phyloP scores from a whole-genome alignment of 2,329 filamentous ascomycete species.

The Aspergillus japonicus region DNA sequence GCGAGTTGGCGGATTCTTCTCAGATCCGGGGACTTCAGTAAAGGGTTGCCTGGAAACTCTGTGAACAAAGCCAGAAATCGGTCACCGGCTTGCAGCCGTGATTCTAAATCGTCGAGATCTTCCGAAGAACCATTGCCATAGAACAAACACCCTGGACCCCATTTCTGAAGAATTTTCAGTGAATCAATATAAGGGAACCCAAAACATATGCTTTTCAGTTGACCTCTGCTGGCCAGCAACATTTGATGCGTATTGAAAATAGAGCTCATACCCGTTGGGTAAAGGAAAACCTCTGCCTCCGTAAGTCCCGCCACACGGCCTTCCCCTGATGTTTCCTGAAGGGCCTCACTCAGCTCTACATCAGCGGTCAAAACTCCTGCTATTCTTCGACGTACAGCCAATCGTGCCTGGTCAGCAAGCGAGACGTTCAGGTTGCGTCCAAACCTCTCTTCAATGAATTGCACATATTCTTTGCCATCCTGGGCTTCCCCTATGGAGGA shows the following conservation, averaged over 20 bases:
- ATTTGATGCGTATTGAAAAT: slow-evolving; percentile 86
- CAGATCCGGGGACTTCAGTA: slow-evolving; percentile 82
- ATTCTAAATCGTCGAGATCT: slow-evolving; percentile 82
- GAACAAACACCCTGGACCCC: slow-evolving; percentile 83
- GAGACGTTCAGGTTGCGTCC: slow-evolving; percentile 83
- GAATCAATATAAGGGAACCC: slow-evolving; percentile 99
- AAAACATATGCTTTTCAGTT: slow-evolving; percentile 77
- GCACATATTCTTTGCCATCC: slow-evolving; percentile 64
- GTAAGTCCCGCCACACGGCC: slow-evolving; percentile 57
- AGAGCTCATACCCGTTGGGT: slow-evolving; percentile 88
- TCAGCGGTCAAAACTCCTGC: slow-evolving; percentile 78
- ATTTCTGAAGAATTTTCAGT: slow-evolving; percentile 91
- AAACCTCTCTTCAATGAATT: slow-evolving; percentile 91
- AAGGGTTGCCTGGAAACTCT: slow-evolving; percentile 91
- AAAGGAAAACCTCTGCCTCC: slow-evolving; percentile 86
- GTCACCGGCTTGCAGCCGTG: slow-evolving; percentile 68
- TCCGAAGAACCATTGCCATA: slow-evolving; percentile 76
- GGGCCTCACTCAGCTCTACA: slow-evolving; percentile 62
- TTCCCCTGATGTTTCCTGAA: slow-evolving; percentile 43
- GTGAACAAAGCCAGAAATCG: slow-evolving; percentile 81
- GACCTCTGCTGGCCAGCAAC: slow-evolving; percentile 63
- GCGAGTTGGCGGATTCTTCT: slow-evolving; percentile 76
- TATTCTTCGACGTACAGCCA: slow-evolving; percentile 82
- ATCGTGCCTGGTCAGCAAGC: slow-evolving; percentile 76
- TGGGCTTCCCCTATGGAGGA: slow-evolving; percentile 20